Percentiles rank a stretch among this genome's conserved stretches.
Conservation (phyloP, 495 filamentous ascomycete genomes). For the Lepraria neglecta region DNA sequence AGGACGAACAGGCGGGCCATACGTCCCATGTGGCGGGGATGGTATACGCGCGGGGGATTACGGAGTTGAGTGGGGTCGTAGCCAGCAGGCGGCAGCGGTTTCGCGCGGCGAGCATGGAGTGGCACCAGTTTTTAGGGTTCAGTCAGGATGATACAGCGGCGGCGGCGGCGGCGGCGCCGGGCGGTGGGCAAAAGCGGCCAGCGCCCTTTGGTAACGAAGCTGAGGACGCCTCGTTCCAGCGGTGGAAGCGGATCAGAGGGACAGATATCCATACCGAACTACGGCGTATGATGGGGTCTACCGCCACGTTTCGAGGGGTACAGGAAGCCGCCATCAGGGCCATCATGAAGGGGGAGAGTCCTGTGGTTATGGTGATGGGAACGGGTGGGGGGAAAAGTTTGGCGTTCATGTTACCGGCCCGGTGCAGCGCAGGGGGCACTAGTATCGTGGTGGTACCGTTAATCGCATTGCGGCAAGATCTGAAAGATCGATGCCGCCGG, state of each 20-base stretch:
- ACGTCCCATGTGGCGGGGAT: constrained; percentile 22
- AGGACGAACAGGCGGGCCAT: constrained; percentile 9
- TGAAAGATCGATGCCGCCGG: too few species aligned
- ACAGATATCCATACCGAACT: not conserved
- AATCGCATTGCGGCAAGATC: too few species aligned
- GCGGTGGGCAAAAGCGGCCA: not conserved
- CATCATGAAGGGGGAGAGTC: constrained; percentile 41
- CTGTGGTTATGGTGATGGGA: constrained; percentile 26
- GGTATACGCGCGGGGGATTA: constrained; percentile 23
- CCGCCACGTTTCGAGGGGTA: not conserved
- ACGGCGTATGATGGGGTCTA: not conserved
- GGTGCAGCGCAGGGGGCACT: not conserved
- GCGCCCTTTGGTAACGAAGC: not conserved
- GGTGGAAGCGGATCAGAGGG: not conserved
- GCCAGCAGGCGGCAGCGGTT: not conserved
- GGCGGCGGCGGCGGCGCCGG: too few species aligned
- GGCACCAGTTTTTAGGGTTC: not conserved
- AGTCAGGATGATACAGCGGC: too few species aligned
- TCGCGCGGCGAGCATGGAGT: constrained; percentile 1
- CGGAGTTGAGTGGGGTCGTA: constrained; percentile 17
- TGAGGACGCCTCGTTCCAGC: not conserved
- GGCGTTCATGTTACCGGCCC: constrained; percentile 29
- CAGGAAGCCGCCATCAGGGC: not conserved
- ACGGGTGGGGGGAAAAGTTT: constrained; percentile 27
- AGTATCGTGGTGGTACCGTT: not conserved